Percentiles rank a stretch among this genome's conserved stretches.
phyloP scores from a whole-genome alignment of 1,284 basidiomycete species.

The Earliella scabrosa region DNA sequence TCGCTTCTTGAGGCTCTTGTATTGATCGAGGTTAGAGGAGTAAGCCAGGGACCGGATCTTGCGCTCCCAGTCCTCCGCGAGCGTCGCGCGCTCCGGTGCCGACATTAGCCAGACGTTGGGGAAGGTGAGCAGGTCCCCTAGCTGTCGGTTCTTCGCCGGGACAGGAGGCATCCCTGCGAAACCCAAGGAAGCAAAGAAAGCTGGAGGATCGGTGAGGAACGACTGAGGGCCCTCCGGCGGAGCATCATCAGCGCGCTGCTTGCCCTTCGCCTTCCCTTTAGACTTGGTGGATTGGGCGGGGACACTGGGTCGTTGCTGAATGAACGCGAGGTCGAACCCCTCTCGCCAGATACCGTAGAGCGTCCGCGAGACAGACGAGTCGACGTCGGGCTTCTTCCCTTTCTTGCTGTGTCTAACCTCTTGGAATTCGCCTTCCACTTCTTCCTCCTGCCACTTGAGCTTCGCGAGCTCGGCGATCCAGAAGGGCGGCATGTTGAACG shows the following conservation, averaged over 20 bases:
- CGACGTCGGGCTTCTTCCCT: slow-evolving; percentile 16
- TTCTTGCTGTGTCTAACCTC: slow-evolving; percentile 17
- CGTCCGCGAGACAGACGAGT: slow-evolving; percentile 11
- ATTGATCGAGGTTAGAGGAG: slow-evolving; percentile 40
- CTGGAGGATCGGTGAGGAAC: slow-evolving; percentile 10
- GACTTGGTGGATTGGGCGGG: neutral
- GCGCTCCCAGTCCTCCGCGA: slow-evolving; percentile 30
- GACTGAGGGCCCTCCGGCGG: neutral
- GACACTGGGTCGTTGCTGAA: neutral
- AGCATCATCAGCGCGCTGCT: neutral
- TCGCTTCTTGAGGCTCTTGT: slow-evolving; percentile 36
- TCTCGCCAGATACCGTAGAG: slow-evolving; percentile 53
- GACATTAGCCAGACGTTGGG: slow-evolving; percentile 35
- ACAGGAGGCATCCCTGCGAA: slow-evolving; percentile 23
- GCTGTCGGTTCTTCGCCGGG: slow-evolving; percentile 17
- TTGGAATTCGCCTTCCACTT: slow-evolving; percentile 19
- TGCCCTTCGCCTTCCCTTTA: slow-evolving; percentile 2
- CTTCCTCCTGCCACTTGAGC: slow-evolving; percentile 21
- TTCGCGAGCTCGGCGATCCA: slow-evolving; percentile 42
- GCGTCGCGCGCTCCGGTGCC: slow-evolving; percentile 24
- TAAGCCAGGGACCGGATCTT: slow-evolving; percentile 34
- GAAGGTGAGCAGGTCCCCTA: slow-evolving; percentile 16
- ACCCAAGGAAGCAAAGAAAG: slow-evolving; percentile 27
- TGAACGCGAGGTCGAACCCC: slow-evolving; percentile 26
- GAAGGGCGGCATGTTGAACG: slow-evolving; percentile 41